Percentiles rank a stretch among this genome's conserved stretches.
Conservation (phyloP, 2,329 filamentous ascomycete species). For the Pestalotiopsis fici region DNA sequence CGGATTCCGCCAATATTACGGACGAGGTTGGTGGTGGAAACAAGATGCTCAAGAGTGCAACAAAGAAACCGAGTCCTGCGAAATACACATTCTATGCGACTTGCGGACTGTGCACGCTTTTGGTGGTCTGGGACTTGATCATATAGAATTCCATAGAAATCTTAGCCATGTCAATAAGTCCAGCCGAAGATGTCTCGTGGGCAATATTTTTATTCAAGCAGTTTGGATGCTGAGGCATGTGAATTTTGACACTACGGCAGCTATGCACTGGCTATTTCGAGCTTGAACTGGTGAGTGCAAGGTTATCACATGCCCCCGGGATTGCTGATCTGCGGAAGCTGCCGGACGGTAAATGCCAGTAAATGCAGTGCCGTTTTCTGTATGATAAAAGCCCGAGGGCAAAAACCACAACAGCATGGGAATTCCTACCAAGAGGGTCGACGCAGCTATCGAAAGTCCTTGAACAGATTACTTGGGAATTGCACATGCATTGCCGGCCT, state of each 20-base stretch:
- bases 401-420: neutral
- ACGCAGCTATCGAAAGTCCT: neutral
- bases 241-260: neutral
- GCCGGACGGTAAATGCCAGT: neutral
- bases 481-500: neutral
- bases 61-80: constrained; percentile 69
- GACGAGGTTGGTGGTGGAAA: constrained; percentile 91
- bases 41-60: constrained; percentile 84
- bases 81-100: constrained; percentile 82
- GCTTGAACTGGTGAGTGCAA: neutral
- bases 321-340: neutral
- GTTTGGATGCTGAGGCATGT: neutral
- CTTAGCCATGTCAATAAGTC: neutral
- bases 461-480: neutral
- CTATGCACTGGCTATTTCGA: neutral
- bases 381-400: neutral
- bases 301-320: neutral
- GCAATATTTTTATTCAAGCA: neutral
- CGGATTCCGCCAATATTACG: constrained; percentile 78
- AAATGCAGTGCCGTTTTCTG: neutral
- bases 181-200: too few relatives aligned
- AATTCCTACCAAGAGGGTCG: neutral
- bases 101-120: constrained; percentile 70
- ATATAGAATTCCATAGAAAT: constrained; percentile 35
- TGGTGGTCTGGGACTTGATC: constrained; percentile 78